Percentiles rank a stretch among this genome's conserved stretches.
phyloP scores from a whole-genome alignment of 768 basidiomycete species.

The Suillus luteus region DNA sequence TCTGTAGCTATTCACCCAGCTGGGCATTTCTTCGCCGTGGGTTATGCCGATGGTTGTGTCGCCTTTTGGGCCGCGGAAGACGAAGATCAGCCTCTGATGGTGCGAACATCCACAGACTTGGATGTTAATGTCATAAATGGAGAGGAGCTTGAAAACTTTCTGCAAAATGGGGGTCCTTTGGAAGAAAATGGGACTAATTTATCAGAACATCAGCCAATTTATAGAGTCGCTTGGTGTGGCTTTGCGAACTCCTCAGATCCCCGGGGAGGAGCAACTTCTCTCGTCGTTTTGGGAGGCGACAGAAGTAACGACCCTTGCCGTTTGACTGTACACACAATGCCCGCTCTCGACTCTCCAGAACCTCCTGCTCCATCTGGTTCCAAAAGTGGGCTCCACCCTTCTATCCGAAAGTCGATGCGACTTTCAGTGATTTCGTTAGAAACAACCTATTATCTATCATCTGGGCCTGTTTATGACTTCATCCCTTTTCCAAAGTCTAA shows the following conservation, averaged over 20 bases:
- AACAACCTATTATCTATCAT: slow-evolving; percentile 58
- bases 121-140: slow-evolving; percentile 60
- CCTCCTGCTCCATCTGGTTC: slow-evolving; percentile 35
- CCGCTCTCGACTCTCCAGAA: slow-evolving; percentile 59
- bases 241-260: slow-evolving; percentile 68
- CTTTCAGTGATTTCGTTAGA: slow-evolving; percentile 53
- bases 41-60: slow-evolving; percentile 80
- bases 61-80: slow-evolving; percentile 85
- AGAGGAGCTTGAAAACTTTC: slow-evolving; percentile 44
- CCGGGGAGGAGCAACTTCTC: slow-evolving; percentile 68
- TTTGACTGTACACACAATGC: slow-evolving; percentile 68
- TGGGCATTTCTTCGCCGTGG: slow-evolving; percentile 75
- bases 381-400: slow-evolving; percentile 31
- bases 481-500: slow-evolving; percentile 67
- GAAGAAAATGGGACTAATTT: slow-evolving; percentile 18
- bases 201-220: slow-evolving; percentile 67
- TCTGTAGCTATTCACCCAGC: slow-evolving; percentile 73
- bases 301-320: slow-evolving; percentile 55
- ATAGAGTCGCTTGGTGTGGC: slow-evolving; percentile 83
- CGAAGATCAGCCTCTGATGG: slow-evolving; percentile 71
- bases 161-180: slow-evolving; percentile 20
- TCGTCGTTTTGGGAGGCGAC: slow-evolving; percentile 80
- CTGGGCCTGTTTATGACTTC: slow-evolving; percentile 73
- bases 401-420: slow-evolving; percentile 63
- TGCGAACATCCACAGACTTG: slow-evolving; percentile 63